Evolutionary conservation across 164 flowering plant species (phyloP).

Genomic region (Protea cynaroides): DNA sequence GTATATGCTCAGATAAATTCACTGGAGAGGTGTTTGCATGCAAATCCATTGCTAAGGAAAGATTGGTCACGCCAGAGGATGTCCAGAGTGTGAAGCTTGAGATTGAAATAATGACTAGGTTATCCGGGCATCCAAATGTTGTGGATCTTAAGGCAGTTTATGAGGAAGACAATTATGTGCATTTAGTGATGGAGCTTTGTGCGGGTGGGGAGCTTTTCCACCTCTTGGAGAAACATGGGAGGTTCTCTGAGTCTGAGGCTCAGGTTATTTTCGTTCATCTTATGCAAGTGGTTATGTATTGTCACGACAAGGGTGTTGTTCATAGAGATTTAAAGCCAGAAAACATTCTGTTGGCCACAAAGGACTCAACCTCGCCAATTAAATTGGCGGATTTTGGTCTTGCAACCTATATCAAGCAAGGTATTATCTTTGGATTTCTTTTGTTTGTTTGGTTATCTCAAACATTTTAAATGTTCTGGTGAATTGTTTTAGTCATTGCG

Average conservation of each 20-base stretch:
- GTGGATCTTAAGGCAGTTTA: constrained; percentile 52
- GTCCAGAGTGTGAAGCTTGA: constrained; percentile 44
- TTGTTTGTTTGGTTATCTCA: not conserved
- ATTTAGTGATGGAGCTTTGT: constrained; percentile 65
- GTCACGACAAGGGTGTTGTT: constrained; percentile 55
- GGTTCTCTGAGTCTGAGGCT: constrained; percentile 39
- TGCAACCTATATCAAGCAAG: constrained; percentile 67
- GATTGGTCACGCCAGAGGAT: constrained; percentile 41
- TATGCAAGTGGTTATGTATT: constrained; percentile 44
- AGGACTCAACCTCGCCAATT: constrained; percentile 35
- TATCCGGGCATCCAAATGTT: constrained; percentile 60
- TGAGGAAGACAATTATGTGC: constrained; percentile 54
- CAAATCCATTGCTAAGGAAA: constrained; percentile 51
- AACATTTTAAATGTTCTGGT: not conserved
- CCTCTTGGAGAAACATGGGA: constrained; percentile 40
- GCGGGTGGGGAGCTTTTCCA: constrained; percentile 65
- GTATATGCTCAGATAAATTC: constrained; percentile 49
- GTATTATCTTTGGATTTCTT: constrained; percentile 22
- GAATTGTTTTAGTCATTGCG: constrained; percentile 5
- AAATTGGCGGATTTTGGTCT: constrained; percentile 65
- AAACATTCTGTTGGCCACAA: constrained; percentile 49
- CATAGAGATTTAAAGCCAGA: constrained; percentile 69
- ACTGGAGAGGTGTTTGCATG: constrained; percentile 53
- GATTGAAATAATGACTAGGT: constrained; percentile 53
- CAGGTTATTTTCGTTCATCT: constrained; percentile 36